Conservation (phyloP, 257 asterid species). For the Solanum lignicaule region DNA sequence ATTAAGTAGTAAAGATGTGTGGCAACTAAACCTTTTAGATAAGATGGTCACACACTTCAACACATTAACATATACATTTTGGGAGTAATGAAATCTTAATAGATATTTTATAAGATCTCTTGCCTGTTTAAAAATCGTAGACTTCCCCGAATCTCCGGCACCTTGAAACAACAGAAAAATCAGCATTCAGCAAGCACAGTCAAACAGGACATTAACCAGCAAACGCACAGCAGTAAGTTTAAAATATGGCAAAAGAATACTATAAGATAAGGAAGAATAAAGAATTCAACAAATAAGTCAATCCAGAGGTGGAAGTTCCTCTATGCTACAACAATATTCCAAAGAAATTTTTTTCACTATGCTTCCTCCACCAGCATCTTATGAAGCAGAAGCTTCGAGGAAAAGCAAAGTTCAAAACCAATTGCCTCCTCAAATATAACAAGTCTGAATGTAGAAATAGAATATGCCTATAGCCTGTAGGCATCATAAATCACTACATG, state of each 20-base stretch:
- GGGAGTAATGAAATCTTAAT: neutral
- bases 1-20: neutral
- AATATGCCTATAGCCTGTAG: neutral
- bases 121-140: constrained; percentile 99
- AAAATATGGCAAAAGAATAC: neutral
- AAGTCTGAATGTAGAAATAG: neutral
- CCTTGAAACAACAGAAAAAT: constrained; percentile 31
- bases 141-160: constrained; percentile 98
- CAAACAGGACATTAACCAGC: neutral
- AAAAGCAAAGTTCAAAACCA: neutral
- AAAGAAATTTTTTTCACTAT: neutral
- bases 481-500: neutral
- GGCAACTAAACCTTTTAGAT: neutral
- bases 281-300: neutral
- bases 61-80: neutral
- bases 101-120: constrained; percentile 8
- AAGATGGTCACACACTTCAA: neutral
- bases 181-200: neutral
- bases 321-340: neutral
- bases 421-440: neutral
- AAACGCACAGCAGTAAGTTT: neutral
- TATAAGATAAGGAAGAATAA: neutral
- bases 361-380: neutral
- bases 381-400: neutral
- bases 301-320: neutral